A percentile compares a stretch with the other conserved stretches of the same genome.
Conservation (phyloP, 2,329 filamentous ascomycete genomes). For the Colletotrichum sojae region DNA sequence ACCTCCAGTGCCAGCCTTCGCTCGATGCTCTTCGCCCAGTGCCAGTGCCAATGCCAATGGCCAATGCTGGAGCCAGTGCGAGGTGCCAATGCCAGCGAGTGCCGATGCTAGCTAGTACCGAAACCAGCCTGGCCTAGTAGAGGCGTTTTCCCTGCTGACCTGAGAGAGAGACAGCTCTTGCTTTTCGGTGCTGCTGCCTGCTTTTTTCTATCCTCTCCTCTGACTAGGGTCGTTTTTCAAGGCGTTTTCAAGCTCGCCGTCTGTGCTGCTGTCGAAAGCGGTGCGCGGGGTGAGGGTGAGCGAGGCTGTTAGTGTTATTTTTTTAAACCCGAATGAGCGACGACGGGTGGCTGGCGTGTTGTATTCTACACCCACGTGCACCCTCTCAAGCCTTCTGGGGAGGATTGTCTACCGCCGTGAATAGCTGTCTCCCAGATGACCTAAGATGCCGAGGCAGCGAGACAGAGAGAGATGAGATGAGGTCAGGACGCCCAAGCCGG, state of each 20-base stretch:
- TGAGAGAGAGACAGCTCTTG: background rate
- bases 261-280: too few relatives aligned
- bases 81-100: slow-evolving; percentile 23
- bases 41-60: slow-evolving; percentile 33
- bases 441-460: slow-evolving; percentile 15
- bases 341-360: too few relatives aligned
- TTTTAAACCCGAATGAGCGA: too few relatives aligned
- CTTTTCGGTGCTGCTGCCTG: background rate
- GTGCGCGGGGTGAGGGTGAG: too few relatives aligned
- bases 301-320: too few relatives aligned
- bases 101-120: slow-evolving; percentile 23
- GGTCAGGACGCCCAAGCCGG: slow-evolving; percentile 4
- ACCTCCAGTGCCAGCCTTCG: slow-evolving; percentile 20
- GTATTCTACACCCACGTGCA: slow-evolving; percentile 6
- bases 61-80: slow-evolving; percentile 32
- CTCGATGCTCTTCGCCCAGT: too few relatives aligned
- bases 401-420: background rate
- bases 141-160: background rate
- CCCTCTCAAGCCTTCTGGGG: slow-evolving; percentile 1
- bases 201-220: too few relatives aligned
- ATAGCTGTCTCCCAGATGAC: slow-evolving; percentile 9
- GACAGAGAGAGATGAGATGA: slow-evolving; percentile 6
- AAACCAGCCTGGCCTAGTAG: slow-evolving; percentile 16
- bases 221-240: too few relatives aligned
- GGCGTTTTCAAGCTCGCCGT: too few relatives aligned